Base-by-base conservation (phyloP, 2,329 filamentous ascomycete species). In the Aspergillus sp. region DNA sequence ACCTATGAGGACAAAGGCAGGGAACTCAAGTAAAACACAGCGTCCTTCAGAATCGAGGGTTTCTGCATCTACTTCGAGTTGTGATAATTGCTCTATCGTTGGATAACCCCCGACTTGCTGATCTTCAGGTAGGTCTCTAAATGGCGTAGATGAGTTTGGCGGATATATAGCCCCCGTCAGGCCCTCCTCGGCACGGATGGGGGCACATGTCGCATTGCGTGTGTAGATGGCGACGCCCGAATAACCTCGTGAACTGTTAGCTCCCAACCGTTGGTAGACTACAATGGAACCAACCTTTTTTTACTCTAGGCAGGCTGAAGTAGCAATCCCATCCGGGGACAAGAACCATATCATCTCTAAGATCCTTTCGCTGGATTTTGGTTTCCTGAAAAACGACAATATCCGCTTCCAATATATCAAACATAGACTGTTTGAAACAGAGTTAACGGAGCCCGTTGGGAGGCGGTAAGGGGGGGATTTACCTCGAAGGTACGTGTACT, bases 191-290 rank as follows among this genome's bases (percentile, higher is more conserved):
- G 93, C 93, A 59, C 89, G 86, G 24, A 97, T 90, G 0, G 95
- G 95, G 3, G 87, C 85, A 73, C 95, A 98, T 36, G 85, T 88
- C 4, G 89, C 83, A 70, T 90, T 95, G n/a, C 91, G 85, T 1
- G 93, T 97, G 76, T 97, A 99, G 36, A 99, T 91, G 3, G 89
- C 95, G 2, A 99, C 93, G 2, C 95, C 95, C 24, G 93, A 96
- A 71, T 98, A 99, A 22, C 95, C 92, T 96, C 41, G 56, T 44
- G 55, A 53, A 9, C 55, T 69, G 26, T 17, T 48, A 65, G 51
- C 8, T 47, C 11, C 2, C 17, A 2, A 5, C 18, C 9, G 3
- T 17, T 41, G 12, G 53, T 6, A 17, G 34, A 22, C n/a, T 20
- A n/a, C 17, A 5, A 22, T 12, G 20, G 20, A 17, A 22, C 12